These are phyloP conservation scores for Solanum okadae DNA, from an alignment of 257 asterid species.

Conservation along the genomic window DNA sequence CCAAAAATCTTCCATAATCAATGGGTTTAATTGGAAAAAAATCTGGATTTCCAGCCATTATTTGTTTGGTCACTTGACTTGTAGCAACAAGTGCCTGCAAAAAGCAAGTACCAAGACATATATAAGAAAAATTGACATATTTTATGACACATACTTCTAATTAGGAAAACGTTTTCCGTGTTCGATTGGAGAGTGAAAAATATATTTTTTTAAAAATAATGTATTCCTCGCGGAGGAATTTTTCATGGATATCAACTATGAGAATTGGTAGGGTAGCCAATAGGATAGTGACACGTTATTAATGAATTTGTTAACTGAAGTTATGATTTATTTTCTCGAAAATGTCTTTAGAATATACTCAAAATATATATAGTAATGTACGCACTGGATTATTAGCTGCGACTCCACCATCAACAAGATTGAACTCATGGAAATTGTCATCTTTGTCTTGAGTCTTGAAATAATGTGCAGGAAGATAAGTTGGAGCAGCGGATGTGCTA, in stretches of 20 bases:
- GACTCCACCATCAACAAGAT: conserved; percentile 50
- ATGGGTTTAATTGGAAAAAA: too few relatives aligned
- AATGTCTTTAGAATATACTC: not conserved
- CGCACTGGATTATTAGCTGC: conserved; percentile 59
- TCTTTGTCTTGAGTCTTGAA: conserved; percentile 13
- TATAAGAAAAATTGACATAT: not conserved
- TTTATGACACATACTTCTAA: not conserved
- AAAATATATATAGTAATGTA: not conserved
- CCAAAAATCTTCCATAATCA: too few relatives aligned
- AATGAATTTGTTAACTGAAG: too few relatives aligned
- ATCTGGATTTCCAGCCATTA: conserved; percentile 37
- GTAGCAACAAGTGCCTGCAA: conserved; percentile 34
- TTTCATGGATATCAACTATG: too few relatives aligned
- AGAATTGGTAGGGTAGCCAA: too few relatives aligned
- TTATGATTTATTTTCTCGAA: not conserved
- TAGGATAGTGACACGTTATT: not conserved
- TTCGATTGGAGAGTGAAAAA: too few relatives aligned
- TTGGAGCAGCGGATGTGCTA: conserved; percentile 58
- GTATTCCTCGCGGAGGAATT: too few relatives aligned
- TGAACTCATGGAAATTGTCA: conserved; percentile 9
- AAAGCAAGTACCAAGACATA: not conserved
- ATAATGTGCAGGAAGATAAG: conserved; percentile 34
- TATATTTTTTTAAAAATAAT: too few relatives aligned
- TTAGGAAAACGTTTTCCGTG: not conserved
- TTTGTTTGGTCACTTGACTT: conserved; percentile 37